phyloP scores from a whole-genome alignment of 2,329 filamentous ascomycete species.

The Beauveria pseudobassiana region DNA sequence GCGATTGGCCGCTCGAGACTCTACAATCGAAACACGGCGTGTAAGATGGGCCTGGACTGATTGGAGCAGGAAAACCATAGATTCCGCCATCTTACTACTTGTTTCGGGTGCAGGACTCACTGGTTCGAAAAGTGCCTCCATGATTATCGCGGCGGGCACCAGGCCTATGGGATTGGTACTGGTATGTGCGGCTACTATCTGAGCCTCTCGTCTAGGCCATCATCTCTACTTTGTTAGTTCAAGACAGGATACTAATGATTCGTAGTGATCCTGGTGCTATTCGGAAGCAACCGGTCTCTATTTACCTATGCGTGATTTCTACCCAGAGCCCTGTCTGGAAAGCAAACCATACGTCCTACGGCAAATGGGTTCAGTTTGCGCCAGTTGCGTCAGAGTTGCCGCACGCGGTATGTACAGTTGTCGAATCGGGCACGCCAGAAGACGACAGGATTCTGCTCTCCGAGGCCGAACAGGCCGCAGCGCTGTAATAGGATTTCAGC shows the following conservation, averaged over 20 bases:
- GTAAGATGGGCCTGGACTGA: neutral
- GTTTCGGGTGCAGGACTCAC: neutral
- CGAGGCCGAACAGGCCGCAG: neutral
- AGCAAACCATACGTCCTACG: neutral
- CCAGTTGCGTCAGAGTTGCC: neutral
- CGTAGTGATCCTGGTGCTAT: too few relatives aligned
- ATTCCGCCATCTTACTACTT: neutral
- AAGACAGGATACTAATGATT: too few relatives aligned
- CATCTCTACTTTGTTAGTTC: too few relatives aligned
- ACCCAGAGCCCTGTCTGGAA: fast-evolving
- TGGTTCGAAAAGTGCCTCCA: too few relatives aligned
- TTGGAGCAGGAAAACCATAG: neutral
- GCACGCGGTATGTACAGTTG: neutral
- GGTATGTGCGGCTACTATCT: too few relatives aligned
- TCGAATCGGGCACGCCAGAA: neutral
- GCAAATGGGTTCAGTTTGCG: neutral
- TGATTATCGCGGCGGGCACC: too few relatives aligned
- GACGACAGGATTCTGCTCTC: neutral
- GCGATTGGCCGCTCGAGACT: neutral
- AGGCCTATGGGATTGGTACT: too few relatives aligned
- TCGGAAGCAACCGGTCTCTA: too few relatives aligned
- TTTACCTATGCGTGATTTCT: neutral
- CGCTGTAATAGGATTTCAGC: neutral
- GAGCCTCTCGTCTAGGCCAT: too few relatives aligned
- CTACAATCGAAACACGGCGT: neutral